A percentile compares a stretch with the other conserved stretches of the same genome.
phyloP scores from a whole-genome alignment of 306 rosid genomes.

The Casuarina equisetifolia region DNA sequence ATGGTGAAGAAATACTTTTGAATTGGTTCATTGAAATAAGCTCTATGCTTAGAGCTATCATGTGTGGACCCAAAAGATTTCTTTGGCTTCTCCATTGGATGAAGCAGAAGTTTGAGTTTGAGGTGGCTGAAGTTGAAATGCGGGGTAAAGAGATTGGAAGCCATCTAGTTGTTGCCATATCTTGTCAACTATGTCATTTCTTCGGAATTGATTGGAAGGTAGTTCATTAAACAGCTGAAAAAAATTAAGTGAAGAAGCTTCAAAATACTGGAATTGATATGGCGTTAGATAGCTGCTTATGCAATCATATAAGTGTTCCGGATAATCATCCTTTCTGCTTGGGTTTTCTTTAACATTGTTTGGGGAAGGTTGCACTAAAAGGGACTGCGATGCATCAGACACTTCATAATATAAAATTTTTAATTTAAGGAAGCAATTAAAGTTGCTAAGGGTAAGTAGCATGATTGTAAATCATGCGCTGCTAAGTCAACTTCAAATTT shows the following conservation, averaged over 20 bases:
- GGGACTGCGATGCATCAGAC: not conserved
- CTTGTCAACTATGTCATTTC: slow-evolving; percentile 8
- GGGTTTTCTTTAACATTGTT: not conserved
- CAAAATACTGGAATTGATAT: not conserved
- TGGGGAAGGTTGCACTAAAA: not conserved
- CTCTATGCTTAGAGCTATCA: not conserved
- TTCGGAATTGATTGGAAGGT: not conserved
- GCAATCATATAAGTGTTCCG: not conserved
- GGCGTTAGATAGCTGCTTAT: not conserved
- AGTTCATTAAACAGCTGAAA: not conserved
- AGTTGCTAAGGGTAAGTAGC: no score
- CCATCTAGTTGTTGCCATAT: slow-evolving; percentile 1
- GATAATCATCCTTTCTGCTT: not conserved
- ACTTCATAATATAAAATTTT: not conserved
- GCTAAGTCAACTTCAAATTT: no score
- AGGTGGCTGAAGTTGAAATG: slow-evolving; percentile 17
- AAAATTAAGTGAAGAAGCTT: not conserved
- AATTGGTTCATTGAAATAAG: not conserved
- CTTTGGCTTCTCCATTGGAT: slow-evolving; percentile 3
- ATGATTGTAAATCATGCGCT: no score
- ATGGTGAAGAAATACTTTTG: slow-evolving; percentile 1
- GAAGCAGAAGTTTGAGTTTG: slow-evolving; percentile 4
- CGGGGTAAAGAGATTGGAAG: not conserved
- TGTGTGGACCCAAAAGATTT: not conserved
- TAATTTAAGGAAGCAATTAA: no score